phyloP scores from a whole-genome alignment of 2,329 filamentous ascomycete genomes.

The Huntiella omanensis region DNA sequence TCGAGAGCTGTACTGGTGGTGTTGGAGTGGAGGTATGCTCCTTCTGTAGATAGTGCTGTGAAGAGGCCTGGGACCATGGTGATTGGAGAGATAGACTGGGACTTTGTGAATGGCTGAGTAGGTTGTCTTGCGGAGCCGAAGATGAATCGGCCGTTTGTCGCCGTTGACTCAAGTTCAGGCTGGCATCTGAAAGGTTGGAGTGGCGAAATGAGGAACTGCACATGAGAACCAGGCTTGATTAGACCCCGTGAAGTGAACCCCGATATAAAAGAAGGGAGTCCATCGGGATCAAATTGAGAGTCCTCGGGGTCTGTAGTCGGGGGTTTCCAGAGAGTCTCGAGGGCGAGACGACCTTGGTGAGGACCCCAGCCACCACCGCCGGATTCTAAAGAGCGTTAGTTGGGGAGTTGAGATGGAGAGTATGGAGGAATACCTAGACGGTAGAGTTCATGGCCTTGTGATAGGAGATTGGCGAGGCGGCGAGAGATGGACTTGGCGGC shows the following conservation, averaged over 20 bases:
- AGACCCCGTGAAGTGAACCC: slow-evolving; percentile 23
- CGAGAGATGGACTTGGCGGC: neutral
- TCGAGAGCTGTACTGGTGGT: slow-evolving; percentile 6
- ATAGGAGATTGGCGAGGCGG: neutral
- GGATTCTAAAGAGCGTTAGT: slow-evolving; percentile 32
- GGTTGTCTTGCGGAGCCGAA: slow-evolving; percentile 15
- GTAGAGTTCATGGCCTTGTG: slow-evolving; percentile 21
- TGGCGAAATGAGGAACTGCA: slow-evolving; percentile 44
- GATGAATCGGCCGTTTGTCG: slow-evolving; percentile 17
- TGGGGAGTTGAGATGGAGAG: neutral
- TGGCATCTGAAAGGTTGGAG: slow-evolving; percentile 14
- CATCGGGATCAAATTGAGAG: slow-evolving; percentile 18
- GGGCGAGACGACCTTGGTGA: slow-evolving; percentile 59
- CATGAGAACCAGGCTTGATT: slow-evolving; percentile 40
- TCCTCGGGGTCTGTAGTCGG: slow-evolving; percentile 13
- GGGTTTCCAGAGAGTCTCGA: slow-evolving; percentile 37
- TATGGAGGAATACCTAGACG: slow-evolving; percentile 23
- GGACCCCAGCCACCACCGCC: slow-evolving; percentile 72
- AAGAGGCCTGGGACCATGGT: slow-evolving; percentile 25
- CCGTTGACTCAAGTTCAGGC: neutral
- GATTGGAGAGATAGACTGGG: neutral
- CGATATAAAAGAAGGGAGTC: slow-evolving; percentile 13
- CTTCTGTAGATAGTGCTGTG: slow-evolving; percentile 42
- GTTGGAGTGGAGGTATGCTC: slow-evolving; percentile 26
- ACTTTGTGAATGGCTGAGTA: neutral